Evolutionary conservation across 768 basidiomycete genomes (phyloP), one percentile per base, ranked within the genome.

Genomic region (Xerocomus brunneocitrinus): DNA sequence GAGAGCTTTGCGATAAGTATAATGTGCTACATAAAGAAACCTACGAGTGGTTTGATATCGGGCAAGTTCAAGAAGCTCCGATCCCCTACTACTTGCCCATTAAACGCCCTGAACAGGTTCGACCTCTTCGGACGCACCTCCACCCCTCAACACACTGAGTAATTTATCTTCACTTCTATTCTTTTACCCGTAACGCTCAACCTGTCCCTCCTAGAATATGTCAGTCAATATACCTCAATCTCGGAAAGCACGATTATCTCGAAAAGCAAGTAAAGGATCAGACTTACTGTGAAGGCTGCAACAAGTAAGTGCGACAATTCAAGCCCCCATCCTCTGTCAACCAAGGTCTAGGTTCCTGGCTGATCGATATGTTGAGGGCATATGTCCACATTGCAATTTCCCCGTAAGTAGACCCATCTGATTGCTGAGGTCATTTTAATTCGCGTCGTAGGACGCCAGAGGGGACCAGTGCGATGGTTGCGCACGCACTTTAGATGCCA

Each of bases 401-500:
- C 87, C 93, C 54, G 89, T 89, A 55, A 59, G 79, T 49, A 41
- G 31, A 42, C 3, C 12, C 25, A 24, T 41, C 6, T 13, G 24
- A 8, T 28, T 43, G 19, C 25, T 24, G 49, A 48, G 49, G 36
- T 32, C 34, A 16, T 24, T 1, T 35, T 28, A 13, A 54, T 24
- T 6, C 40, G 57, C 27, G 7, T 36, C 43, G 19, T 52, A 92
- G 88, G 97, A 98, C 62, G 97, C 95, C 32, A 89, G 97, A 34
- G 97, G 97, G 8, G 97, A 99, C 69, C 97, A 99, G 74, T 99
- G 97, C 70, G 97, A 99, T 70, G 77, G 84, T 50, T 99, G 97
- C 69, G 84, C 87, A 42, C 81, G 91, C 50, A 98, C 97, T 2
- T 81, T 97, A 41, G 92, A 98, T 58, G 92, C 97, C 2, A 81